Evolutionary conservation across 495 filamentous ascomycete genomes (phyloP).

Genomic region (Diplogelasinospora grovesii): DNA sequence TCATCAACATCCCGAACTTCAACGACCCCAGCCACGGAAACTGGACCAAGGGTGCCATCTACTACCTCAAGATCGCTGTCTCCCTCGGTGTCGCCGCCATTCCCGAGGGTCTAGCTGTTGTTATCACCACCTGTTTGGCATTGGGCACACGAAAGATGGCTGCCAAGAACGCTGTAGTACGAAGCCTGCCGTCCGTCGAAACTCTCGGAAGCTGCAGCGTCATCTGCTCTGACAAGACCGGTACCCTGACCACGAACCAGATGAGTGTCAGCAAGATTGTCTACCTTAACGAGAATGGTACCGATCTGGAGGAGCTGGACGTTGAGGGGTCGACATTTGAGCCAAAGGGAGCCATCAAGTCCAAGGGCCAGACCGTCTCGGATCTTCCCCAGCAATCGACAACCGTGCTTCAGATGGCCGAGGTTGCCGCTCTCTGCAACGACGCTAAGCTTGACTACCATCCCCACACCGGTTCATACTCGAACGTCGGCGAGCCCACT

Average conservation of each 20-base stretch:
- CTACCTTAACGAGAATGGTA: constrained; percentile 65
- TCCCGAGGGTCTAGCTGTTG: constrained; percentile 92
- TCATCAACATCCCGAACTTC: constrained; percentile 97
- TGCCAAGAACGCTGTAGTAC: constrained; percentile 92
- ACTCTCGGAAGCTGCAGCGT: constrained; percentile 98
- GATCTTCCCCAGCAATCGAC: constrained; percentile 69
- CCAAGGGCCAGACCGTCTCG: constrained; percentile 58
- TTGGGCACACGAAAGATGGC: constrained; percentile 97
- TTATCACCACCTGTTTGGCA: constrained; percentile 95
- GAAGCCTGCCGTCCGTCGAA: constrained; percentile 93
- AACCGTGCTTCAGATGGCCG: constrained; percentile 72
- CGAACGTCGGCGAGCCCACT: constrained; percentile 90
- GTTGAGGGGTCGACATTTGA: constrained; percentile 93
- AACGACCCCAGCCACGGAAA: constrained; percentile 86
- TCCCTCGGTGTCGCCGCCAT: constrained; percentile 98
- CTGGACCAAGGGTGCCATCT: constrained; percentile 97
- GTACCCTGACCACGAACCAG: constrained; percentile 96
- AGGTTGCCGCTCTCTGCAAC: constrained; percentile 89
- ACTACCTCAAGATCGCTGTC: constrained; percentile 99
- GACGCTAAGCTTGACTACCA: constrained; percentile 81
- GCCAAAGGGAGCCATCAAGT: constrained; percentile 66
- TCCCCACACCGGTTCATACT: constrained; percentile 60
- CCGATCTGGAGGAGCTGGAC: constrained; percentile 76
- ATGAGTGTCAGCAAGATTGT: constrained; percentile 97
- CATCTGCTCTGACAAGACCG: constrained; percentile 99